phyloP scores from a whole-genome alignment of 768 basidiomycete genomes.

The Cystobasidium onofrii region DNA sequence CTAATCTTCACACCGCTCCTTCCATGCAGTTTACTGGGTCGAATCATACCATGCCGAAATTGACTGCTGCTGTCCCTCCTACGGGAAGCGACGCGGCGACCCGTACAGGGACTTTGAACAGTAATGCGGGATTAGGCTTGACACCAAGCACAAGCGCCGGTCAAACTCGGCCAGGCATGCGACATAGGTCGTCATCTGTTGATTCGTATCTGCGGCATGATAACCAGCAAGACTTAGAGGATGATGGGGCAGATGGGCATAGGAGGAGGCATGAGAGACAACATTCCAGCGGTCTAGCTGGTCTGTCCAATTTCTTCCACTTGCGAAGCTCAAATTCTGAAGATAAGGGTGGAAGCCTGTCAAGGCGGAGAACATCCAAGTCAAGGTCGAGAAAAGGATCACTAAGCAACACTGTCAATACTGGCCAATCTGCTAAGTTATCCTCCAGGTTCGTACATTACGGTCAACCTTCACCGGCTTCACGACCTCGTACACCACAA shows the following conservation, averaged over 20 bases:
- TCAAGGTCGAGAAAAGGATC: neutral
- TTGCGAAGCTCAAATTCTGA: neutral
- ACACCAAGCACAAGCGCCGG: neutral
- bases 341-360: neutral
- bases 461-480: neutral
- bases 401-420: neutral
- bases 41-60: neutral
- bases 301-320: neutral
- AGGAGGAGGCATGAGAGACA: neutral
- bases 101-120: neutral
- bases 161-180: neutral
- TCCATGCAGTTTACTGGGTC: neutral
- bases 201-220: constrained; percentile 3
- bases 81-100: neutral
- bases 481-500: neutral
- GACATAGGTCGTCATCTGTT: neutral
- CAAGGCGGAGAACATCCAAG: neutral
- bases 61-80: neutral
- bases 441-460: neutral
- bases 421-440: neutral
- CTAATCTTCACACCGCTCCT: neutral
- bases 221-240: neutral
- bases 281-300: neutral
- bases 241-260: neutral
- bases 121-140: neutral